Base-by-base conservation (phyloP, 257 asterid species). In the Oldenlandia corymbosa region DNA sequence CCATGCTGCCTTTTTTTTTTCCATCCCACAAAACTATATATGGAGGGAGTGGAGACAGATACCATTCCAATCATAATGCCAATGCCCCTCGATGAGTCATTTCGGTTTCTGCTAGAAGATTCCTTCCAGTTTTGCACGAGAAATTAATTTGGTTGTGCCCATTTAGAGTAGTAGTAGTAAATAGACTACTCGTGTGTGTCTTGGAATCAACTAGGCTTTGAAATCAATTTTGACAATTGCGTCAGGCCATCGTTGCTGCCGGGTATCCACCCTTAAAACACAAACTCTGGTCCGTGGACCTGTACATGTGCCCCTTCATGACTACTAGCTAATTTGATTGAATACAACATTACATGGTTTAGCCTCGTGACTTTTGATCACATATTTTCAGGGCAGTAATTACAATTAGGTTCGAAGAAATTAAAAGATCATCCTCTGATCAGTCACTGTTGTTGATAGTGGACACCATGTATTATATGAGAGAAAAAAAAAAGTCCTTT, bases 21-120 rank as follows among this genome's bases (percentile, higher is more conserved):
- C 9, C 21, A 36, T 27, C 69, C 13, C n/a, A n/a, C n/a, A n/a
- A n/a, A n/a, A n/a, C n/a, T n/a, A n/a, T n/a, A n/a, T n/a, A n/a
- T n/a, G n/a, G n/a, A n/a, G n/a, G n/a, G n/a, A n/a, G 27, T 24
- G 37, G 60, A 55, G 70, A 64, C 75, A 70, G 69, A 70, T 62
- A 24, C 75, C 75, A 56, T 63, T 64, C 24, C 64, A 23, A 70
- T 70, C 75, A 62, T 63, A 70, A 46, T 70, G 60, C 53, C 73
- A n/a, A 30, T 51, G 23, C 61, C 34, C 61, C 34, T 26, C 10
- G 60, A 54, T 21, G 5, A 27, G 69, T 62, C 69, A 63, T 26
- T 46, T 70, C 75, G 36, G 9, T 34, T n/a, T 32, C 46, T 14
- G 47, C 46, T 30, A 43, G 59, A 34, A 63, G 65, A 55, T 70